phyloP scores from a whole-genome alignment of 2,329 filamentous ascomycete genomes.

The Elsinoe arachidis region DNA sequence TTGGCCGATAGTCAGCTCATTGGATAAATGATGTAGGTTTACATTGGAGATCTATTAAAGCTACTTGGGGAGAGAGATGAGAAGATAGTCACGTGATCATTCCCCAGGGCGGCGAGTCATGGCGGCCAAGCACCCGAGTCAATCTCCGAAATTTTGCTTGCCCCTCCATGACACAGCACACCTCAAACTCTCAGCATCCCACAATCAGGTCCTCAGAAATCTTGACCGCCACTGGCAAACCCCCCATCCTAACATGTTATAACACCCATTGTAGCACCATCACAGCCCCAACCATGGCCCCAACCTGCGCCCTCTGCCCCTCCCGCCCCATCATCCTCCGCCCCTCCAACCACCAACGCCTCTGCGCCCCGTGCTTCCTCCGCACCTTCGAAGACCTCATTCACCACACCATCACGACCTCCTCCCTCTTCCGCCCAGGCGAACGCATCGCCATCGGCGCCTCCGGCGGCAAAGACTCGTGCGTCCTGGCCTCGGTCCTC shows the following conservation, averaged over 20 bases:
- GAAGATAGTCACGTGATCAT: not conserved
- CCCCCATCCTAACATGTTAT: not conserved
- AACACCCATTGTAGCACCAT: not conserved
- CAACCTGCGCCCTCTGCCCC: slow-evolving; percentile 54
- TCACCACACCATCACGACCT: slow-evolving; percentile 80
- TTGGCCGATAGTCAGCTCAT: too few species aligned
- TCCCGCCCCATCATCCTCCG: slow-evolving; percentile 80
- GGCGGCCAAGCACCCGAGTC: not conserved
- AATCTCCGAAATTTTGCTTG: not conserved
- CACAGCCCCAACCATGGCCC: slow-evolving; percentile 53
- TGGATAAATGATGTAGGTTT: too few species aligned
- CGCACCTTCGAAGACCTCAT: slow-evolving; percentile 83
- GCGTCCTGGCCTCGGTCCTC: slow-evolving; percentile 85
- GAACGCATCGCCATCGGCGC: slow-evolving; percentile 91
- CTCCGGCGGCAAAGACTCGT: slow-evolving; percentile 95
- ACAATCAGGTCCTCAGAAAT: not conserved
- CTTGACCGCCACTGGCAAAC: not conserved
- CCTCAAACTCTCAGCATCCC: not conserved
- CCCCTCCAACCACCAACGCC: slow-evolving; percentile 88
- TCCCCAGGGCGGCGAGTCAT: not conserved
- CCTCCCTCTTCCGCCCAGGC: slow-evolving; percentile 70
- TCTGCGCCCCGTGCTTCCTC: slow-evolving; percentile 86
- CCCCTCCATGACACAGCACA: not conserved
- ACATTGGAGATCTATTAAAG: too few species aligned
- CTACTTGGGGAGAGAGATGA: not conserved